Evolutionary conservation across 1,284 basidiomycete species (phyloP).

Genomic region (Lignosus rhinocerotis): DNA sequence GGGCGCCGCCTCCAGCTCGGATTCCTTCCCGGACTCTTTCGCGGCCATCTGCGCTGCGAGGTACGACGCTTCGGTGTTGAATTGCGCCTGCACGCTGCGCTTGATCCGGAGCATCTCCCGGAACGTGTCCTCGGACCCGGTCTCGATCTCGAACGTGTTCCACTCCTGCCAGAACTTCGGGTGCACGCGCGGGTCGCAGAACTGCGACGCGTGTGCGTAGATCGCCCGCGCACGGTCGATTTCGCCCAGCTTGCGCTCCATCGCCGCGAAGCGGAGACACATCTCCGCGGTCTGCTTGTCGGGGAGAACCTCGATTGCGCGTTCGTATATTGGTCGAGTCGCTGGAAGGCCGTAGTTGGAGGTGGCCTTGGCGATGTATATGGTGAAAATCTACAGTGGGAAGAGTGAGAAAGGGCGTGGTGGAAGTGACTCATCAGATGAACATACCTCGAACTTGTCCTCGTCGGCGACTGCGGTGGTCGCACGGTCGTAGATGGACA

Average conservation of each 20-base stretch:
- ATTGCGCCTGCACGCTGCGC: slow-evolving; percentile 96
- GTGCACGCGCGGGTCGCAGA: slow-evolving; percentile 93
- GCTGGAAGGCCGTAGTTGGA: slow-evolving; percentile 95
- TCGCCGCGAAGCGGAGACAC: slow-evolving; percentile 92
- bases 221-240: slow-evolving; percentile 96
- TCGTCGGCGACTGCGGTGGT: slow-evolving; percentile 82
- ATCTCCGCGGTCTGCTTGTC: slow-evolving; percentile 96
- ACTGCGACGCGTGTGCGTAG: slow-evolving; percentile 96
- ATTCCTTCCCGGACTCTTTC: slow-evolving; percentile 53
- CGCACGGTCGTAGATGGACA: slow-evolving; percentile 95
- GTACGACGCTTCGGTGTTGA: slow-evolving; percentile 94
- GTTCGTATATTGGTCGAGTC: slow-evolving; percentile 95
- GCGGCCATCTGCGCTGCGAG: slow-evolving; percentile 83
- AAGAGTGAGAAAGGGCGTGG: not conserved
- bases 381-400: slow-evolving; percentile 80
- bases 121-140: slow-evolving; percentile 98
- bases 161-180: slow-evolving; percentile 95
- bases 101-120: slow-evolving; percentile 98
- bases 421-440: not conserved
- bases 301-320: slow-evolving; percentile 91
- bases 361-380: slow-evolving; percentile 97
- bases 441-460: slow-evolving; percentile 89
- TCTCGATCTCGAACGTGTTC: slow-evolving; percentile 98
- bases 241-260: slow-evolving; percentile 98
- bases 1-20: slow-evolving; percentile 51